Evolutionary conservation across 2,329 filamentous ascomycete species (phyloP).

Genomic region (Colletotrichum sp.): DNA sequence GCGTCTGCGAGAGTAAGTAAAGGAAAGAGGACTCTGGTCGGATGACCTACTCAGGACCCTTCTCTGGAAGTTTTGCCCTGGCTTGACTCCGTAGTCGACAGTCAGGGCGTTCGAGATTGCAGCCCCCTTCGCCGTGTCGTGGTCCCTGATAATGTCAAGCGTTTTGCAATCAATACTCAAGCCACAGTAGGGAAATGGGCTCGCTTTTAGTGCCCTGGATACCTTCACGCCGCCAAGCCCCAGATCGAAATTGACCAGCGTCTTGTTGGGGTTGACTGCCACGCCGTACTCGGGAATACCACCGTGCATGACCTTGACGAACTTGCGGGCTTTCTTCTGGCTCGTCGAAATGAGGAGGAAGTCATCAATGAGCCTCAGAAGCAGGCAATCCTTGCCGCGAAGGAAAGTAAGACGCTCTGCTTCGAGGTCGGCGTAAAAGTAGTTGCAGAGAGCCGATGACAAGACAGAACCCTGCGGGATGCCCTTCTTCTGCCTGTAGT

Average conservation of each 20-base stretch:
- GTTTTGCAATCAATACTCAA: constrained; percentile 75
- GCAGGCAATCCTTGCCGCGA: constrained; percentile 59
- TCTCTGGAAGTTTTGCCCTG: constrained; percentile 79
- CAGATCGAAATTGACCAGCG: constrained; percentile 81
- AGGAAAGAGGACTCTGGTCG: not conserved
- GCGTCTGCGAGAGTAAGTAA: constrained; percentile 44
- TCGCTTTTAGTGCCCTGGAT: constrained; percentile 43
- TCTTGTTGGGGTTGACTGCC: constrained; percentile 77
- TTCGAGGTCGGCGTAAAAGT: constrained; percentile 94
- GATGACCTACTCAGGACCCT: constrained; percentile 71
- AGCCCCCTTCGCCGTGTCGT: constrained; percentile 52
- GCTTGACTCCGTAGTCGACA: constrained; percentile 73
- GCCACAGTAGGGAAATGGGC: constrained; percentile 88
- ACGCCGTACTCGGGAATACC: constrained; percentile 85
- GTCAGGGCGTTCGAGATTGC: constrained; percentile 76
- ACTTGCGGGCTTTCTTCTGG: constrained; percentile 67
- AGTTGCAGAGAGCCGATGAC: constrained; percentile 88
- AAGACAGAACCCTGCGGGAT: constrained; percentile 94
- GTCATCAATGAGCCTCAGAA: constrained; percentile 89
- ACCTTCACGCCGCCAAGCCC: constrained; percentile 58
- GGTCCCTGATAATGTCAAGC: constrained; percentile 76
- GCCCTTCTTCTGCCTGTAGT: constrained; percentile 84
- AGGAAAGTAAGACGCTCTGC: constrained; percentile 71
- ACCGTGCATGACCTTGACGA: constrained; percentile 80
- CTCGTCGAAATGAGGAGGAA: constrained; percentile 87